phyloP scores from a whole-genome alignment of 83 land plant species.

The Isoetes engelmannii region DNA sequence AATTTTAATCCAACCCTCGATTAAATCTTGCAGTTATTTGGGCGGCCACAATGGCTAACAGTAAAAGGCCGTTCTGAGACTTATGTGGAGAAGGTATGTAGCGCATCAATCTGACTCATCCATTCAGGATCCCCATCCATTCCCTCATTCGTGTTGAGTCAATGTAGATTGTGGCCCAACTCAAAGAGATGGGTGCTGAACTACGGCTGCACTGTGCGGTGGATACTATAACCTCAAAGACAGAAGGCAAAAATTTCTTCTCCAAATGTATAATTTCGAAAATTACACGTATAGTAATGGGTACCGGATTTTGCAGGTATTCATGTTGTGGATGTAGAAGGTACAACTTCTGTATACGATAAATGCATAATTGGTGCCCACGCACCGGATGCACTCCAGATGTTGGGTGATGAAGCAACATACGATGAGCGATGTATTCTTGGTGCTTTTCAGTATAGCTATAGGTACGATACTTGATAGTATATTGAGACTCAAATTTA shows the following conservation, averaged over 20 bases:
- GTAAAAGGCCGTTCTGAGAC: slow-evolving; percentile 66
- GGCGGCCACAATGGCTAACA: slow-evolving; percentile 98
- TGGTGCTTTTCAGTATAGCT: slow-evolving; percentile 87
- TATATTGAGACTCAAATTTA: neutral
- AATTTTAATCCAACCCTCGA: no score
- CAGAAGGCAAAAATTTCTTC: no score
- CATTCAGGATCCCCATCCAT: no score
- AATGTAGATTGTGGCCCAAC: no score
- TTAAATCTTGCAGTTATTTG: slow-evolving; percentile 55
- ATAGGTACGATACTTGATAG: slow-evolving; percentile 39
- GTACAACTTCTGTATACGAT: slow-evolving; percentile 44
- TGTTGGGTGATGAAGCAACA: slow-evolving; percentile 70
- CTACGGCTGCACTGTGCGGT: no score
- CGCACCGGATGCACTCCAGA: slow-evolving; percentile 77
- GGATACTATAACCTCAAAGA: no score
- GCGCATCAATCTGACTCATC: neutral
- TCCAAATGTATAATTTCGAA: neutral
- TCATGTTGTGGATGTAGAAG: slow-evolving; percentile 38
- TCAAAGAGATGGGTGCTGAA: no score
- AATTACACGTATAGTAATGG: neutral
- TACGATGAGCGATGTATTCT: slow-evolving; percentile 60
- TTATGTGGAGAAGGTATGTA: slow-evolving; percentile 65
- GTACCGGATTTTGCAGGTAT: slow-evolving; percentile 43
- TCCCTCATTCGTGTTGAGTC: no score
- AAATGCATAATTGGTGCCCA: slow-evolving; percentile 65